phyloP scores from a whole-genome alignment of 2,329 filamentous ascomycete species.

The Laburnicola sp. region DNA sequence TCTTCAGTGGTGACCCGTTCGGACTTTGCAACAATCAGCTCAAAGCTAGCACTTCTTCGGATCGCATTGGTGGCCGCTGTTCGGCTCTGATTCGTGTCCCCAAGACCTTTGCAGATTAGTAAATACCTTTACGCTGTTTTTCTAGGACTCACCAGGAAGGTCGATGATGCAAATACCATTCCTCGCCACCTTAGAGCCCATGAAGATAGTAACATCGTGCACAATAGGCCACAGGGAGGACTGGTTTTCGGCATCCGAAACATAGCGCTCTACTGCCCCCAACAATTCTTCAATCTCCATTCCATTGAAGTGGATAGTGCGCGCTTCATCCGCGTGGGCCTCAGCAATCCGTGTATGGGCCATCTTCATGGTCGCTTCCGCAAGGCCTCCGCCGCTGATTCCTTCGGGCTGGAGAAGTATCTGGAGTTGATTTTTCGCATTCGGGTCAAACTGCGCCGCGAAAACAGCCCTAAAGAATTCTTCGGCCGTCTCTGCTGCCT shows the following conservation, averaged over 20 bases:
- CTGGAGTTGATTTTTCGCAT: background rate
- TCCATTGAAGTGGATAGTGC: background rate
- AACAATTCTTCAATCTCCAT: background rate
- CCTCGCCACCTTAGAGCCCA: conserved; percentile 4
- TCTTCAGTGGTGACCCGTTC: conserved; percentile 9
- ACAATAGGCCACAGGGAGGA: conserved; percentile 18
- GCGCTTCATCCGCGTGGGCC: conserved; percentile 1
- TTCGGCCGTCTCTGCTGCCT: conserved; percentile 4
- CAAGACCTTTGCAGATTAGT: conserved; percentile 7
- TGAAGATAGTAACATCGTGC: conserved; percentile 3
- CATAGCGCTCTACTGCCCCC: background rate
- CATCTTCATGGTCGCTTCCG: conserved; percentile 1
- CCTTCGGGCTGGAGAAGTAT: background rate
- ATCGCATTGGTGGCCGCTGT: conserved; percentile 12
- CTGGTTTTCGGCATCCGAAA: background rate
- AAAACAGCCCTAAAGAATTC: conserved; percentile 8
- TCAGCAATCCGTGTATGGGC: conserved; percentile 3
- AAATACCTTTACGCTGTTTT: too few relatives aligned
- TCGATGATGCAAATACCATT: conserved; percentile 11
- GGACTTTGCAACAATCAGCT: conserved; percentile 11
- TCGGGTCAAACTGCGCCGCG: background rate
- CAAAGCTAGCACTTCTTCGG: conserved; percentile 10
- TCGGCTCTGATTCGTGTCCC: conserved; percentile 16
- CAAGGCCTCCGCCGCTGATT: conserved; percentile 7
- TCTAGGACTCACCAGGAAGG: conserved; percentile 11